Evolutionary conservation across 768 basidiomycete genomes (phyloP).

Genomic region (Termitomyces sp.): DNA sequence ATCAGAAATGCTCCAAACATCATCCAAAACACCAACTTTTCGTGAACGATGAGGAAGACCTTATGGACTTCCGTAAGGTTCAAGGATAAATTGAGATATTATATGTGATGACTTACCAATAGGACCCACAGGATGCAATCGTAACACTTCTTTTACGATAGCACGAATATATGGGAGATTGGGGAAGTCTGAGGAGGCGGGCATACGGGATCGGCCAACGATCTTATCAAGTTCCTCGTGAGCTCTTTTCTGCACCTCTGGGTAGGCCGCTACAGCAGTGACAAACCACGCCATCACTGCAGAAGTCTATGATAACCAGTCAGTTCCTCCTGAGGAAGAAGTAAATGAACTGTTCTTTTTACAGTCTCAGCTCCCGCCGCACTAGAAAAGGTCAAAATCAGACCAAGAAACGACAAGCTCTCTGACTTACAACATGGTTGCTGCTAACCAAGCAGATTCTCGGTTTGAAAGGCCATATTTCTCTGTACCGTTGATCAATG

Average conservation of each 20-base stretch:
- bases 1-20: neutral
- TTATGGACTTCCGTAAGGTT: neutral
- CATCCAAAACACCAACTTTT: neutral
- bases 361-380: too few relatives aligned
- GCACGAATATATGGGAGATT: neutral
- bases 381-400: too few relatives aligned
- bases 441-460: too few relatives aligned
- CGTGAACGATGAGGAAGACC: neutral
- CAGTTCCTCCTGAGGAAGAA: neutral
- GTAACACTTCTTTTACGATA: neutral
- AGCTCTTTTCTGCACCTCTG: conserved; percentile 5
- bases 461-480: too few relatives aligned
- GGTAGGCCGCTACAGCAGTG: conserved; percentile 4
- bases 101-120: neutral
- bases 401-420: too few relatives aligned
- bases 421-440: too few relatives aligned
- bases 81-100: neutral
- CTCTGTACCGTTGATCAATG: too few relatives aligned
- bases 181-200: neutral
- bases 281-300: conserved; percentile 7
- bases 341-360: too few relatives aligned
- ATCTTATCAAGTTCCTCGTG: conserved; percentile 6
- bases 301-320: neutral
- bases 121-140: neutral
- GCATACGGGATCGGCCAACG: neutral